Evolutionary conservation across 208 protist species (phyloP).

Genomic region (Crithidia fasciculata): DNA sequence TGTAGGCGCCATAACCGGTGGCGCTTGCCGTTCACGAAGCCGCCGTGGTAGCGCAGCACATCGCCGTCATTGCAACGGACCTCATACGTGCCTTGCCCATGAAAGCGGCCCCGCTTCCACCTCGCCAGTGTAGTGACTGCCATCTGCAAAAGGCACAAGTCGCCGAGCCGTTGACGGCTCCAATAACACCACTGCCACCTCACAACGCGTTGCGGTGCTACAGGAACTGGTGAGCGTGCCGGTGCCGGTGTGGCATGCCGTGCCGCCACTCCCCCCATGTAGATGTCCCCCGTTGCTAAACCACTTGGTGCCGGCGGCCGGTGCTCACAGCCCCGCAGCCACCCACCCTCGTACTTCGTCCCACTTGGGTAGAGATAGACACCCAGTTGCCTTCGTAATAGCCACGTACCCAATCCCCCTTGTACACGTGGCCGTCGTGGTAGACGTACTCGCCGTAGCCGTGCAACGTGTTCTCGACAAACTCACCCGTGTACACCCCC

Average conservation of each 20-base stretch:
- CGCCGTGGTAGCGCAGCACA: slow-evolving; percentile 58
- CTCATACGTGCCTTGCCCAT: slow-evolving; percentile 68
- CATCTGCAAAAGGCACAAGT: slow-evolving; percentile 74
- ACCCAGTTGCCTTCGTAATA: slow-evolving; percentile 79
- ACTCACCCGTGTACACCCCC: slow-evolving; percentile 80
- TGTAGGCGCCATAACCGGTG: slow-evolving; percentile 72
- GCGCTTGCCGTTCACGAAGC: slow-evolving; percentile 66
- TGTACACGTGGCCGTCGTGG: slow-evolving; percentile 89
- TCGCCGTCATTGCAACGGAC: slow-evolving; percentile 14
- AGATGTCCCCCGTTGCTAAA: slow-evolving; percentile 85
- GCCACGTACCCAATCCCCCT: slow-evolving; percentile 83
- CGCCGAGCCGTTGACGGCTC: slow-evolving; percentile 60
- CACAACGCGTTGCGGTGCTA: slow-evolving; percentile 44
- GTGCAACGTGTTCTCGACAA: slow-evolving; percentile 74
- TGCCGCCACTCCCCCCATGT: slow-evolving; percentile 78
- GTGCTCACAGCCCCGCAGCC: slow-evolving; percentile 69
- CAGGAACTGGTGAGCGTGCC: slow-evolving; percentile 70
- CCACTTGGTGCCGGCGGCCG: slow-evolving; percentile 72
- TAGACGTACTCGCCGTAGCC: slow-evolving; percentile 91
- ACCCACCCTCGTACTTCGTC: slow-evolving; percentile 79
- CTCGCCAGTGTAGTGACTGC: slow-evolving; percentile 73
- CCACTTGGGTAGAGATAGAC: slow-evolving; percentile 75
- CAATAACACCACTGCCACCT: slow-evolving; percentile 84
- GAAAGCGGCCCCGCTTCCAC: slow-evolving; percentile 64
- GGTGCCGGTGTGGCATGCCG: slow-evolving; percentile 70